Conservation (phyloP, 2,329 filamentous ascomycete species). For the Scleromitrula shiraiana region DNA sequence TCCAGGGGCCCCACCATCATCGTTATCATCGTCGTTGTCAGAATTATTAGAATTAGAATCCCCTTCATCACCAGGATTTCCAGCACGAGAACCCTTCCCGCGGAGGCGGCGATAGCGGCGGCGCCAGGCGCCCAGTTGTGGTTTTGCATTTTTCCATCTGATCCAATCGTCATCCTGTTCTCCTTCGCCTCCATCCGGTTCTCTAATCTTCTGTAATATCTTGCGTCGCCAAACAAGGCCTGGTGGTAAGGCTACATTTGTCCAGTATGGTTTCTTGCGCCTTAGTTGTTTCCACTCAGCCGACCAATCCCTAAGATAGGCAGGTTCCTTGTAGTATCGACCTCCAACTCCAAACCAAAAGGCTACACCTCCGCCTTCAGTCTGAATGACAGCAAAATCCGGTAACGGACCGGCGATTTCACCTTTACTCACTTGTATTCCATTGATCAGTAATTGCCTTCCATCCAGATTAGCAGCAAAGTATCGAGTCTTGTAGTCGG, state of each 20-base stretch:
- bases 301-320: constrained; percentile 1
- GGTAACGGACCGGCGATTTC: constrained; percentile 26
- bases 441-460: constrained; percentile 23
- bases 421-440: constrained; percentile 20
- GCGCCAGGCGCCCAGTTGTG: background rate
- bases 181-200: constrained; percentile 4
- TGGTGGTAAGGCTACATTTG: constrained; percentile 12
- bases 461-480: constrained; percentile 25
- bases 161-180: constrained; percentile 6
- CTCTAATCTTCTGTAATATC: constrained; percentile 11
- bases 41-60: background rate
- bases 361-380: constrained; percentile 20
- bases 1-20: constrained; percentile 5
- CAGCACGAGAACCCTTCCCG: background rate
- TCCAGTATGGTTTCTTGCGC: constrained; percentile 7
- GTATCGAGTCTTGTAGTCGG: constrained; percentile 14
- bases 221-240: constrained; percentile 21
- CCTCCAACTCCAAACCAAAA: constrained; percentile 25
- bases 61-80: background rate
- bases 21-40: background rate
- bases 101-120: background rate
- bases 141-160: constrained; percentile 3
- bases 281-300: constrained; percentile 17
- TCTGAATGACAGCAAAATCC: constrained; percentile 25
- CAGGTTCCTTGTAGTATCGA: constrained; percentile 11